Evolutionary conservation across 164 flowering plant genomes (phyloP), one percentile per base, ranked within the genome.

Genomic region (Chimonanthus praecox): DNA sequence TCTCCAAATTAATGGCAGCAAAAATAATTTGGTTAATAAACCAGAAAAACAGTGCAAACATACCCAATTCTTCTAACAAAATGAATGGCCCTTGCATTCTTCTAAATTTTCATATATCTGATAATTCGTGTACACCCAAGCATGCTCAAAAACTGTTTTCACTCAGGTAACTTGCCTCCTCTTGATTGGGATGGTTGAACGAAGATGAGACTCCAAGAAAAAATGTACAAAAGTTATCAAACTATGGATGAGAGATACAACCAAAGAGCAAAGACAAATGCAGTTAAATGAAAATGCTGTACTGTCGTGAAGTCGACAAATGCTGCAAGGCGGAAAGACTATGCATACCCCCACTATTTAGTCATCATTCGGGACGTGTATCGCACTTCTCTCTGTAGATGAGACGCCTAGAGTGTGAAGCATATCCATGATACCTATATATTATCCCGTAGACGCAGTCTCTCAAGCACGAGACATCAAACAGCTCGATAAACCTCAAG

Each of bases 401-500:
- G 58, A 92, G 71, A 68, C 92, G 83, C 76, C 94, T 86, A 78
- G 89, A 89, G 44, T 80, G 86, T 0, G 87, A 80, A 49, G 88
- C 87, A 47, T 49, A 72, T 48, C 74, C 74, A 50, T 84, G 86
- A 71, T 92, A 92, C 64, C 80, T 85, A 82, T 87, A 89, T 66
- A 92, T 88, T 43, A 88, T 80, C 82, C 89, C 86, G 81, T 85
- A 84, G 8, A 72, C 6, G 74, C 91, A 83, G 47, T 88, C 92
- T 78, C 83, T 83, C 72, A 91, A 79, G 77, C 75, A 51, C 6
- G 76, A 18, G 4, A 80, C 75, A 18, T 93, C 91, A 68, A 82
- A 93, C 68, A 63, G 63, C 84, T 91, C 94, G 8, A 93, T 81
- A 69, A 93, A 93, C 21, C 21, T 83, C 85, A 90, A 58, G 70